Evolutionary conservation across 1,284 basidiomycete genomes (phyloP), one percentile per base, ranked within the genome.

Genomic region (Mycena citricolor): DNA sequence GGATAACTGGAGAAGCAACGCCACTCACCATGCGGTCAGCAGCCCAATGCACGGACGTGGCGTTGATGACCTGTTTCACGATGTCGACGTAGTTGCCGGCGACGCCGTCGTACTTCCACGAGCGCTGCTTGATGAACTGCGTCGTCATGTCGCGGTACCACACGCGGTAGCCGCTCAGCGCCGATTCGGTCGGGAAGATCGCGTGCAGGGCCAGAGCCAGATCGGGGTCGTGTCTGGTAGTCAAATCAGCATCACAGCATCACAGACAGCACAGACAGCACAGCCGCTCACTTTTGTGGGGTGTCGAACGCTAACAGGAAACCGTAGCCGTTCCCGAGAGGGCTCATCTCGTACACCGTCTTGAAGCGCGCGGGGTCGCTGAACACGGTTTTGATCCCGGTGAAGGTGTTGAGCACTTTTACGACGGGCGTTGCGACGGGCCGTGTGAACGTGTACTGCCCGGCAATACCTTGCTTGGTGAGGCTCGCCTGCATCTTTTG

Each of bases 11-110:
- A 38, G 21, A 4, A 33, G 10, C 16, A 13, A 29, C 35, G 24
- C n/a, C n/a, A 58, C 69, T 30, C 36, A 81, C 76, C 30, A 83
- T 55, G 38, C 71, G 63, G 39, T 76, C 71, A 1, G 79, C 68
- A 13, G 76, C 67, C 68, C 79, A 77, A 44, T 74, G 68, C 5
- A 77, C 68, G 4, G 72, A 70, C 8, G 73, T 64, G 7, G 73
- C 60, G 52, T 82, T 82, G 57, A 81, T 68, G 7, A 86, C 79
- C 45, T 83, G 76, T 26, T 70, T 68, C 16, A 84, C 76, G 34
- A 86, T 66, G 57, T 87, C 80, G 39, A 86, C 57, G 39, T 72
- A 74, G 8, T 60, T 67, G 3, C 66, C 69, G 4, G 63, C 44
- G n/a, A 68, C 60, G 19, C 68, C 69, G 38, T 59, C 60, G 21